Evolutionary conservation across 306 rosid species (phyloP).

Genomic region (Fagus crenata): DNA sequence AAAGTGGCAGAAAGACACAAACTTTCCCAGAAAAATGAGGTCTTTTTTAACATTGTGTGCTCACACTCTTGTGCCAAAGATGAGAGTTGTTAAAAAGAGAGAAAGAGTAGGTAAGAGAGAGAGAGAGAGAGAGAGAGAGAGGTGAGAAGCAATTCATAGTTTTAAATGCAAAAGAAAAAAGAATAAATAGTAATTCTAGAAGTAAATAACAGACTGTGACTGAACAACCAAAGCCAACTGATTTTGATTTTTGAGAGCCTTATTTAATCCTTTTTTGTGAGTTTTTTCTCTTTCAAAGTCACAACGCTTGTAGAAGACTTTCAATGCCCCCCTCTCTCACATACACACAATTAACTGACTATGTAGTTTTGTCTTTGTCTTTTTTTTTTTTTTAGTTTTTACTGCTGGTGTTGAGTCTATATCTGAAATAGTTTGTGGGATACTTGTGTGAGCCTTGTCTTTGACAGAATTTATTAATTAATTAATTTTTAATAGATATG

Average conservation of each 20-base stretch:
- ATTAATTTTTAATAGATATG: no score
- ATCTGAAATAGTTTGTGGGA: no score
- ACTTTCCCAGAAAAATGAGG: conserved; percentile 6
- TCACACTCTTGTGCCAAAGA: background rate
- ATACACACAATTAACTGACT: background rate
- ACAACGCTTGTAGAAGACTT: background rate
- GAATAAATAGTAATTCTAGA: background rate
- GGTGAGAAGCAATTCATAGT: background rate
- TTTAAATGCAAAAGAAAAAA: conserved; percentile 1
- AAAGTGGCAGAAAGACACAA: conserved; percentile 17
- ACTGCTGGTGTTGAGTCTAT: no score
- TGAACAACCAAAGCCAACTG: conserved; percentile 7
- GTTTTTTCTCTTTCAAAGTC: background rate
- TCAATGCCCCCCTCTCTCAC: background rate
- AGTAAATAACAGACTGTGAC: background rate
- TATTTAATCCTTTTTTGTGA: conserved; percentile 12
- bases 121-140: background rate
- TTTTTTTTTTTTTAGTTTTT: no score
- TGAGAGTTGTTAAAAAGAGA: background rate
- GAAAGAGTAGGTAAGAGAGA: background rate
- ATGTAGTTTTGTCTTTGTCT: background rate
- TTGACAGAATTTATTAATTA: no score
- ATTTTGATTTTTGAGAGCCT: background rate
- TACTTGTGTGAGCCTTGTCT: no score
- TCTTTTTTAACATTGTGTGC: background rate